Evolutionary conservation across 441 rosid genomes (phyloP), one percentile per base, ranked within the genome.

Genomic region (Codiaeum variegatum): DNA sequence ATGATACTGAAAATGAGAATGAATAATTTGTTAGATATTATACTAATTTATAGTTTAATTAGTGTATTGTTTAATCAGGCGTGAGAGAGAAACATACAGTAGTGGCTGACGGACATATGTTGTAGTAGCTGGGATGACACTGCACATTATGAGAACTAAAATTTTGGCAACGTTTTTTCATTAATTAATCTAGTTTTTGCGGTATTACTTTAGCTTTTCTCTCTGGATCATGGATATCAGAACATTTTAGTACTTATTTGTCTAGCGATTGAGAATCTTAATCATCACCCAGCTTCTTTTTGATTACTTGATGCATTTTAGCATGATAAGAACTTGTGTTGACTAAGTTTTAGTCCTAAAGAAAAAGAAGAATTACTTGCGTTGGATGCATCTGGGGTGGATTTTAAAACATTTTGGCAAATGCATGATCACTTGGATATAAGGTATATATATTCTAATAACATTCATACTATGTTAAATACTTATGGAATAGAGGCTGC

Each of bases 401-500:
- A 96, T 76, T 88, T 96, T 58, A 69, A 69, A 15, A 81, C 93
- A 0, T 81, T 93, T 51, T 88, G 97, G 98, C 58, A 80, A 75
- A 77, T 87, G 81, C 91, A 89, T 82, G 97, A 90, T 70, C 64
- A 68, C 64, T 88, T 96, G 62, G 99, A 96, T 71, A 77, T 85
- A 29, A 84, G 94, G 75, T 96, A 91, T 59, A 56, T 96, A 46
- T 96, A 93, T 80, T 86, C 93, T 82, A 96, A 93, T 75, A 82
- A 77, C 85, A 83, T 96, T 68, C 90, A 91, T 49, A 90, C 86
- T 6, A 88, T 96, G 87, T 88, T 91, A 38, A 85, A 80, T 46
- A 87, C 90, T 5, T 93, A 83, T 26, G 99, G 98, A 28, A 94
- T 96, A 9, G 99, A 93, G 84, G 97, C 98, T 12, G 98, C 99